Conservation (phyloP, 331 rosid genomes). For the Quercus lobata region DNA sequence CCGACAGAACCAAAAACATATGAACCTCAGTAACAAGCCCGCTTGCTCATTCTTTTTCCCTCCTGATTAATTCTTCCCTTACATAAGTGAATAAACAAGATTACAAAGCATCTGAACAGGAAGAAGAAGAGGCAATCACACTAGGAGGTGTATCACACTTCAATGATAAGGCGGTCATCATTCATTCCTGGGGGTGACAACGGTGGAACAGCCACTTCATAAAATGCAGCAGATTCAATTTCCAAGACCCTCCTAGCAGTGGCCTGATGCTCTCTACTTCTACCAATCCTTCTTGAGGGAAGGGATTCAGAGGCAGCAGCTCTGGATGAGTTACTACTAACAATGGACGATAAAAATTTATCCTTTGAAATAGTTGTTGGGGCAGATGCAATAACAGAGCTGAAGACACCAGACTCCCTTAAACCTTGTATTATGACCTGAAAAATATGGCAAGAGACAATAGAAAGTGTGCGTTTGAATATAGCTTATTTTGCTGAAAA, state of each 20-base stretch:
- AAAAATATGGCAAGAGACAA: not conserved
- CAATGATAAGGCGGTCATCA: conserved; percentile 23
- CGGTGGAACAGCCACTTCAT: conserved; percentile 77
- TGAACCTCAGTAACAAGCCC: conserved; percentile 4
- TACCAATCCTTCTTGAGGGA: conserved; percentile 55
- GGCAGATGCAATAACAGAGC: conserved; percentile 80
- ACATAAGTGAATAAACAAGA: not conserved
- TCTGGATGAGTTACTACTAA: conserved; percentile 65
- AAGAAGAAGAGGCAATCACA: conserved; percentile 14
- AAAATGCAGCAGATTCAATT: conserved; percentile 35
- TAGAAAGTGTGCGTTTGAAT: not conserved
- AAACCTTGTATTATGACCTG: conserved; percentile 89
- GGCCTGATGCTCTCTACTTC: conserved; percentile 40
- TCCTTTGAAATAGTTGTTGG: conserved; percentile 64
- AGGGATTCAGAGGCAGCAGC: conserved; percentile 64
- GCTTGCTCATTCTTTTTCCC: conserved; percentile 18
- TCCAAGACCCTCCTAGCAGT: conserved; percentile 62
- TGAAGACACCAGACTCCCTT: conserved; percentile 88
- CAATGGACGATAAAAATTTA: conserved; percentile 63
- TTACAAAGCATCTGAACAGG: not conserved
- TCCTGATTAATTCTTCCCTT: conserved; percentile 11
- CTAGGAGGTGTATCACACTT: conserved; percentile 20
- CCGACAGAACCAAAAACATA: conserved; percentile 5
- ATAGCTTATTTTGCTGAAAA: no score
- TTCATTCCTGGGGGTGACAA: conserved; percentile 65